Percentiles rank a stretch among this genome's conserved stretches.
phyloP scores from a whole-genome alignment of 2,329 filamentous ascomycete species.

The Verticillium nubilum region DNA sequence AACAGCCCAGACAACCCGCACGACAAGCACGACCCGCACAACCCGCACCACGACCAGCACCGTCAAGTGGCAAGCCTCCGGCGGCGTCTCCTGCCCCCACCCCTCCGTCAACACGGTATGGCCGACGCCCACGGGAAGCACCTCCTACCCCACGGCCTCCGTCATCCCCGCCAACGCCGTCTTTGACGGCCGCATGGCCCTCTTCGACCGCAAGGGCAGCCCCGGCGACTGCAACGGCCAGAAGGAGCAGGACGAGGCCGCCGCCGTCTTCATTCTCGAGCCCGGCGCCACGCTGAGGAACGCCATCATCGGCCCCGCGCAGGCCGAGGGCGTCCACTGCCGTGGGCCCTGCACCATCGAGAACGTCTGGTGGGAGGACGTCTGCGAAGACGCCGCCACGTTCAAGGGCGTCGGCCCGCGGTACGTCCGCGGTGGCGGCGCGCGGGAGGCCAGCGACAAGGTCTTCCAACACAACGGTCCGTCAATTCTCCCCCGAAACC shows the following conservation, averaged over 20 bases:
- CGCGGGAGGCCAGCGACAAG: slow-evolving; percentile 36
- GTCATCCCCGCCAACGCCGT: slow-evolving; percentile 18
- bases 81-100: slow-evolving; percentile 4
- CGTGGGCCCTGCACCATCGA: slow-evolving; percentile 33
- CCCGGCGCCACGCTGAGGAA: slow-evolving; percentile 36
- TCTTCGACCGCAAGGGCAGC: slow-evolving; percentile 28
- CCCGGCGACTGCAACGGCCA: slow-evolving; percentile 33
- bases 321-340: slow-evolving; percentile 41
- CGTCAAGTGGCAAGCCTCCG: slow-evolving; percentile 6
- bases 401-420: slow-evolving; percentile 17
- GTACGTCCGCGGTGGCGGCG: slow-evolving; percentile 36
- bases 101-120: slow-evolving; percentile 2
- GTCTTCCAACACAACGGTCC: slow-evolving; percentile 35
- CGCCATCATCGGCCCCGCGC: slow-evolving; percentile 37
- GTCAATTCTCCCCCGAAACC: not conserved
- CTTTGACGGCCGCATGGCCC: slow-evolving; percentile 27
- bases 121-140: slow-evolving; percentile 3
- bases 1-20: not conserved
- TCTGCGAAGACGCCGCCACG: slow-evolving; percentile 31
- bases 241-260: slow-evolving; percentile 23
- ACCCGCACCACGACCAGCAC: not conserved
- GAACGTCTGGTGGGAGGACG: slow-evolving; percentile 39
- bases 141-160: not conserved
- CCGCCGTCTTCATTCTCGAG: slow-evolving; percentile 35
- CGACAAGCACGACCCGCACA: not conserved